Percentiles rank a stretch among this genome's conserved stretches.
These are phyloP conservation scores for Cymbidium sinense DNA, from an alignment of 106 monocot species.

Conservation along the genomic window DNA sequence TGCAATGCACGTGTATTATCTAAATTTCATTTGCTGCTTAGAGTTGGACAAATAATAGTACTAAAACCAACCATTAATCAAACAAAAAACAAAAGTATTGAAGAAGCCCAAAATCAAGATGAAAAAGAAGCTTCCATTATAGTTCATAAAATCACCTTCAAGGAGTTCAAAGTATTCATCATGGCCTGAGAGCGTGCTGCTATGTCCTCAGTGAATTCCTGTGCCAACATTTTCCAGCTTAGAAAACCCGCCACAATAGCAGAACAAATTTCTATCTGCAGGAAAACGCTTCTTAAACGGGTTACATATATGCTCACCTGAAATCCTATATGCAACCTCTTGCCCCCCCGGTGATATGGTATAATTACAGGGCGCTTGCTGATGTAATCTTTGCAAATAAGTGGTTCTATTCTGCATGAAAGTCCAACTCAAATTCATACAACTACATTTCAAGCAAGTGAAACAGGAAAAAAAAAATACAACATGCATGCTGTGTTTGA, in stretches of 20 bases:
- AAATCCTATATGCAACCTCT: constrained; percentile 84
- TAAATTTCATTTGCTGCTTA: neutral
- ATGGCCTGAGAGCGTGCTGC: constrained; percentile 39
- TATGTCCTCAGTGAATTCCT: constrained; percentile 88
- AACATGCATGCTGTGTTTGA: neutral
- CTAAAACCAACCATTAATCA: neutral
- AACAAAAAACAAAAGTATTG: neutral
- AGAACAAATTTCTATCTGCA: neutral
- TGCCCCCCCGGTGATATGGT: constrained; percentile 97
- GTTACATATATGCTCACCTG: constrained; percentile 43
- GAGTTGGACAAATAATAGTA: neutral
- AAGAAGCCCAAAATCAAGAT: neutral
- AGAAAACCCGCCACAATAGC: neutral
- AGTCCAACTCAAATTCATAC: constrained; percentile 31
- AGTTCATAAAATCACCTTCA: constrained; percentile 41
- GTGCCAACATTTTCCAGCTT: constrained; percentile 8
- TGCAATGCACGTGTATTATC: neutral
- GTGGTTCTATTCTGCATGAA: constrained; percentile 95
- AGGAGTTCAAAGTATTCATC: constrained; percentile 32
- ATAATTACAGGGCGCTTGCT: constrained; percentile 76
- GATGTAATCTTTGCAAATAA: constrained; percentile 82
- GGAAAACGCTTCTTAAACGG: neutral
- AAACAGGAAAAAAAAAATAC: neutral
- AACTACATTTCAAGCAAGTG: constrained; percentile 6
- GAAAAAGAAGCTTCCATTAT: neutral